Percentiles rank a stretch among this genome's conserved stretches.
phyloP scores from a whole-genome alignment of 441 rosid genomes.

The Jatropha multifida region DNA sequence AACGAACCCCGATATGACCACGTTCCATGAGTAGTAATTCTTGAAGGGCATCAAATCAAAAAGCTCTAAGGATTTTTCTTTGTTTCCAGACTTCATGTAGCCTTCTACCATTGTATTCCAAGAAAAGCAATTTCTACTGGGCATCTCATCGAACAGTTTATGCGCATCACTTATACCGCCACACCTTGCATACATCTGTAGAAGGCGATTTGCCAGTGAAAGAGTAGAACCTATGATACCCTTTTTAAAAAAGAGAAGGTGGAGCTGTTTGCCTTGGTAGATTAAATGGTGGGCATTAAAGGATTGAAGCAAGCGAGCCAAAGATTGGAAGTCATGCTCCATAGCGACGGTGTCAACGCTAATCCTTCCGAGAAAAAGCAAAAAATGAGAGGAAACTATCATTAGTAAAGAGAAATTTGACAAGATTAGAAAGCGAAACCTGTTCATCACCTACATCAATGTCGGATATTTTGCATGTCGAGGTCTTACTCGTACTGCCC shows the following conservation, averaged over 20 bases:
- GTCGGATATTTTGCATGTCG: slow-evolving; percentile 64
- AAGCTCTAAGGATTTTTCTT: slow-evolving; percentile 39
- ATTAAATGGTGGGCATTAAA: slow-evolving; percentile 39
- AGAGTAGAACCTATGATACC: slow-evolving; percentile 49
- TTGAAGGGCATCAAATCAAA: slow-evolving; percentile 57
- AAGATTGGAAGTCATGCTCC: slow-evolving; percentile 35
- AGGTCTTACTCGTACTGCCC: slow-evolving; percentile 58
- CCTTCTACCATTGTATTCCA: slow-evolving; percentile 88
- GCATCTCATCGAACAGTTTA: slow-evolving; percentile 70
- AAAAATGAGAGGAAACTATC: background rate
- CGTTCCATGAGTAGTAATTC: slow-evolving; percentile 71
- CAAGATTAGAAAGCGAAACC: slow-evolving; percentile 31
- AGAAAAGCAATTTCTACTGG: slow-evolving; percentile 54
- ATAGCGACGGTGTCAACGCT: slow-evolving; percentile 12
- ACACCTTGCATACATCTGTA: slow-evolving; percentile 44
- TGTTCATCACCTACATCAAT: slow-evolving; percentile 76
- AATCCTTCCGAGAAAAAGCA: too few relatives aligned
- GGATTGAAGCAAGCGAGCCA: slow-evolving; percentile 43
- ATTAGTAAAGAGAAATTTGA: background rate
- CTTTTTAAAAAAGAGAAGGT: slow-evolving; percentile 54
- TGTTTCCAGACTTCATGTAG: slow-evolving; percentile 53
- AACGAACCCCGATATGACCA: slow-evolving; percentile 59
- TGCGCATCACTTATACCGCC: slow-evolving; percentile 42
- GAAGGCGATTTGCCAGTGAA: slow-evolving; percentile 55
- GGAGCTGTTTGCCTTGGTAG: slow-evolving; percentile 48